Conservation (phyloP, 2,329 filamentous ascomycete species). For the Neospermospora avenae region DNA sequence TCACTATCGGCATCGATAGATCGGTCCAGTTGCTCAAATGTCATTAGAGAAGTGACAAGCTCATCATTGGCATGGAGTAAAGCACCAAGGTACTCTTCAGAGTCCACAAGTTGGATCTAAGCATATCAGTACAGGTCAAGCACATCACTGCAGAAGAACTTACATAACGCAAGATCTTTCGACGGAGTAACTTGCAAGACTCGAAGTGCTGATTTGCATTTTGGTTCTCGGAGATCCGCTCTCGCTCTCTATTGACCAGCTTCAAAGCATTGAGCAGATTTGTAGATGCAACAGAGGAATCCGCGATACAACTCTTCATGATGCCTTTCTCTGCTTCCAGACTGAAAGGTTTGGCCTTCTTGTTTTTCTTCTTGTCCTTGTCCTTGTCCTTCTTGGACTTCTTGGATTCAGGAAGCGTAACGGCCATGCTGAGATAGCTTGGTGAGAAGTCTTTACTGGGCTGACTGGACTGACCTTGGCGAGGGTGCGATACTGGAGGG, state of each 20-base stretch:
- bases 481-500: constrained; percentile 20
- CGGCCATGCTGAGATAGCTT: constrained; percentile 6
- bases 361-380: constrained; percentile 48
- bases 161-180: constrained; percentile 81
- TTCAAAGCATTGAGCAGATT: constrained; percentile 86
- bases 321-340: constrained; percentile 83
- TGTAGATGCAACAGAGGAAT: constrained; percentile 84
- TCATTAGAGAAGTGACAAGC: constrained; percentile 89
- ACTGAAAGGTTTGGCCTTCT: constrained; percentile 67
- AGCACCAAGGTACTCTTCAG: constrained; percentile 86
- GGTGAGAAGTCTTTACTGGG: constrained; percentile 20
- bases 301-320: constrained; percentile 85
- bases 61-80: constrained; percentile 93
- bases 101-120: constrained; percentile 83
- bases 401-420: constrained; percentile 29
- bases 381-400: constrained; percentile 38
- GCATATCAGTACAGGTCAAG: constrained; percentile 10
- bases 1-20: constrained; percentile 75
- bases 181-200: constrained; percentile 77
- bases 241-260: constrained; percentile 82
- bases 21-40: constrained; percentile 88
- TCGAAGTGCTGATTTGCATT: constrained; percentile 77
- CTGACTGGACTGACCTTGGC: constrained; percentile 20
- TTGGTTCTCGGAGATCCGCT: constrained; percentile 82
- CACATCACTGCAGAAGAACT: constrained; percentile 29